Conservation (phyloP, 148 eudicot species). For the Selenicereus undatus region DNA sequence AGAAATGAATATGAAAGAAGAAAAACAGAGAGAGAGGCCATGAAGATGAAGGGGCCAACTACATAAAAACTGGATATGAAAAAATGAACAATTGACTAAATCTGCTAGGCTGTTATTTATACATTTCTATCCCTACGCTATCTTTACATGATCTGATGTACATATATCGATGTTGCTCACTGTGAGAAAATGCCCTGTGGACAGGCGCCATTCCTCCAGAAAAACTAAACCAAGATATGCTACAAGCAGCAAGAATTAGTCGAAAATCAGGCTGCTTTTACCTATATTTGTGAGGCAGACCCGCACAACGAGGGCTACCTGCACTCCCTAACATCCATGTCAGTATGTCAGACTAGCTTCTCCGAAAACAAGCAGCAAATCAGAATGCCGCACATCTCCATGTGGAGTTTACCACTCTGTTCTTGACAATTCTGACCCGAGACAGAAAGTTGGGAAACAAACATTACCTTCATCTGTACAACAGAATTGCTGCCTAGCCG, state of each 20-base stretch:
- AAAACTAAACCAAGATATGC: constrained; percentile 11
- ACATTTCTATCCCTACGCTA: constrained; percentile 36
- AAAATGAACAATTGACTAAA: constrained; percentile 31
- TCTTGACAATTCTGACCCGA: constrained; percentile 8
- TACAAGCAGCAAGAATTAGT: constrained; percentile 16
- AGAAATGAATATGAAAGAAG: not conserved
- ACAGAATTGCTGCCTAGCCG: constrained; percentile 16
- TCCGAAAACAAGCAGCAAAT: constrained; percentile 4
- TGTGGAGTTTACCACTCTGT: not conserved
- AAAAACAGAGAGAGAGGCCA: not conserved
- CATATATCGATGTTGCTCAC: constrained; percentile 24
- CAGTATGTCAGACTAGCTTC: constrained; percentile 25
- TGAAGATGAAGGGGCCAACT: not conserved
- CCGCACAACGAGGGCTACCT: not conserved
- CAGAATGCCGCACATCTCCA: constrained; percentile 9
- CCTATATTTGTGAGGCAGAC: not conserved
- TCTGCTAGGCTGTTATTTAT: constrained; percentile 24
- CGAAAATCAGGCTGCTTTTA: constrained; percentile 3
- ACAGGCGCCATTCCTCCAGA: not conserved
- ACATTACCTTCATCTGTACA: constrained; percentile 4
- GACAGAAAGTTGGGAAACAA: constrained; percentile 7
- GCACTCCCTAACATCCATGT: constrained; percentile 17
- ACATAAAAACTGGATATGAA: constrained; percentile 1
- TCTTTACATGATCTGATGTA: constrained; percentile 32
- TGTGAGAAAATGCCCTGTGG: not conserved